Evolutionary conservation across 257 asterid genomes (phyloP).

Genomic region (Przewalskia tangutica): DNA sequence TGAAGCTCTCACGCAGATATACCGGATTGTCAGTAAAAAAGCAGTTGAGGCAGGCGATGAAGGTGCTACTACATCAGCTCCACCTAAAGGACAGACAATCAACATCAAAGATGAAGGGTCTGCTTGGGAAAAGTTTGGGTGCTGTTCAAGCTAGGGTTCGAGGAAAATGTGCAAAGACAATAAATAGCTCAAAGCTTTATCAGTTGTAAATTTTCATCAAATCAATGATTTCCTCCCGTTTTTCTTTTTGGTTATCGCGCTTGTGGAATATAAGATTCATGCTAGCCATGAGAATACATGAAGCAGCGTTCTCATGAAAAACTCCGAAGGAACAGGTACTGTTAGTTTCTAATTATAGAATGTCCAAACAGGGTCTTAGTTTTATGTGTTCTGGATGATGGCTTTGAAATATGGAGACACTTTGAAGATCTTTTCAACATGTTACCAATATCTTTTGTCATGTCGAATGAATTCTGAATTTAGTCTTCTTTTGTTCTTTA

Average conservation of each 20-base stretch:
- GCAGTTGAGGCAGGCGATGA: slow-evolving; percentile 27
- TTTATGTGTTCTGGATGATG: not conserved
- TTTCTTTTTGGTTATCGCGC: not conserved
- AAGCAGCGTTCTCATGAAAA: not conserved
- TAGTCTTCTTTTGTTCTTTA: not conserved
- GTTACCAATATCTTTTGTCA: not conserved
- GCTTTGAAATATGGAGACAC: not conserved
- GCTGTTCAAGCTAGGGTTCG: slow-evolving; percentile 24
- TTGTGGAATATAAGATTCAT: not conserved
- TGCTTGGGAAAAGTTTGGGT: slow-evolving; percentile 22
- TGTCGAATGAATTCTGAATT: not conserved
- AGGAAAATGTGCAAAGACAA: not conserved
- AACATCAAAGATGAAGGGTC: slow-evolving; percentile 23
- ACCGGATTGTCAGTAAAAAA: slow-evolving; percentile 16
- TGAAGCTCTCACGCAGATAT: slow-evolving; percentile 26
- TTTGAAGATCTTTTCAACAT: not conserved
- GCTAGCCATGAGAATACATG: not conserved
- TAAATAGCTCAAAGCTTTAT: slow-evolving; percentile 1
- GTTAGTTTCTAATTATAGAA: not conserved
- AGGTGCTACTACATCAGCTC: slow-evolving; percentile 18
- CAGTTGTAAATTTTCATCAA: slow-evolving; percentile 6
- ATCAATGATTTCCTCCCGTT: not conserved
- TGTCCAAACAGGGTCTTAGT: not conserved
- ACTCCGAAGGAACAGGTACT: not conserved
- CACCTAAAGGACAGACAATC: slow-evolving; percentile 23